A percentile compares a stretch with the other conserved stretches of the same genome.
Evolutionary conservation across 352 stramenopile species (phyloP).

Genomic region (Phytophthora multivora): DNA sequence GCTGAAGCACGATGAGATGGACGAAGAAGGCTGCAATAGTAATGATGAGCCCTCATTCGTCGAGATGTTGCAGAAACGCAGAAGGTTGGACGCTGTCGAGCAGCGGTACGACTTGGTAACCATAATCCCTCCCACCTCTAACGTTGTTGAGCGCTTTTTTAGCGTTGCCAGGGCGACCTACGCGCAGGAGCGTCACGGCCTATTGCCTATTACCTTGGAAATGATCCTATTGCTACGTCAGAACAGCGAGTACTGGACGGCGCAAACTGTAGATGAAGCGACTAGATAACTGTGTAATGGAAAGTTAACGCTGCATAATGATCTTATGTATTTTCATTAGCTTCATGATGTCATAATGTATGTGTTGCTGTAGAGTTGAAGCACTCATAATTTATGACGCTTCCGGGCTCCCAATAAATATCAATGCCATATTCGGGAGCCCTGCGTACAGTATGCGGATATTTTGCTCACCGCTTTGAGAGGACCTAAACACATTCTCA

Average conservation of each 20-base stretch:
- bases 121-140: neutral
- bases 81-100: neutral
- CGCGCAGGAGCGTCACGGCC: neutral
- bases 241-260: slow-evolving; percentile 1
- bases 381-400: no score
- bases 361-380: no score
- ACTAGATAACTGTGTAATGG: neutral
- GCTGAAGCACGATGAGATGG: neutral
- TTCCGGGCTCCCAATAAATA: no score
- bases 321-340: no score
- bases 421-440: no score
- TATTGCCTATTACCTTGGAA: neutral
- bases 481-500: no score
- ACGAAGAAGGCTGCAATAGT: neutral
- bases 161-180: slow-evolving; percentile 5
- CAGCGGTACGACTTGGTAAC: neutral
- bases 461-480: no score
- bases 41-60: neutral
- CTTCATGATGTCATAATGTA: no score
- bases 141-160: slow-evolving; percentile 2
- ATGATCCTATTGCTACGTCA: slow-evolving; percentile 4
- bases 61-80: slow-evolving; percentile 2
- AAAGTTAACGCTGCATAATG: no score
- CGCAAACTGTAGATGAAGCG: neutral
- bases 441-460: no score